These are phyloP conservation scores for Alliaria petiolata DNA, from an alignment of 345 rosid genomes.

Conservation along the genomic window DNA sequence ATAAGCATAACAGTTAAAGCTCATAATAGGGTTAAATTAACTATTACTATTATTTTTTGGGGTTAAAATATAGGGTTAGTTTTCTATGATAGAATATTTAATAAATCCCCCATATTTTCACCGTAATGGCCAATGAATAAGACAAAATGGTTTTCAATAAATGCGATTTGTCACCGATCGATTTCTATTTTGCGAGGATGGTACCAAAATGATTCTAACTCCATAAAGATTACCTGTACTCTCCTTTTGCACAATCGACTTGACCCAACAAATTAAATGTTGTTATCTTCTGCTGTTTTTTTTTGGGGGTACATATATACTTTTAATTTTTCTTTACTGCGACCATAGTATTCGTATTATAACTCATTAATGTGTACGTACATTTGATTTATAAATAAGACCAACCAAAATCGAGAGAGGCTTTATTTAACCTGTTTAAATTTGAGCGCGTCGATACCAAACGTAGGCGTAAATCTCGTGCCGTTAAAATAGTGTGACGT, in stretches of 20 bases:
- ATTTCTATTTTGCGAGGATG: slow-evolving; percentile 14
- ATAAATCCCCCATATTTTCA: not conserved
- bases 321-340: not conserved
- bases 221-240: slow-evolving; percentile 4
- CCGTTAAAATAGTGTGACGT: slow-evolving; percentile 4
- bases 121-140: not conserved
- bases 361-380: not conserved
- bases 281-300: not conserved
- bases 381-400: not conserved
- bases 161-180: slow-evolving; percentile 11
- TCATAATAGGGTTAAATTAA: not conserved
- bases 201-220: slow-evolving; percentile 21
- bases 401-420: not conserved
- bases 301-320: not conserved
- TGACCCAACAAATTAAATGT: slow-evolving; percentile 11
- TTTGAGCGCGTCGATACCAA: not conserved
- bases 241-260: not conserved
- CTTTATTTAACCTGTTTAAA: not conserved
- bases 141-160: not conserved
- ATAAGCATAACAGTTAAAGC: not conserved
- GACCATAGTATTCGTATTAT: not conserved
- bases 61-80: not conserved
- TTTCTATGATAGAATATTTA: not conserved
- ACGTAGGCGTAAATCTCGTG: no score
- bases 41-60: no score